Evolutionary conservation across 129 eudicot species (phyloP).

Genomic region (Artemisia tridentata): DNA sequence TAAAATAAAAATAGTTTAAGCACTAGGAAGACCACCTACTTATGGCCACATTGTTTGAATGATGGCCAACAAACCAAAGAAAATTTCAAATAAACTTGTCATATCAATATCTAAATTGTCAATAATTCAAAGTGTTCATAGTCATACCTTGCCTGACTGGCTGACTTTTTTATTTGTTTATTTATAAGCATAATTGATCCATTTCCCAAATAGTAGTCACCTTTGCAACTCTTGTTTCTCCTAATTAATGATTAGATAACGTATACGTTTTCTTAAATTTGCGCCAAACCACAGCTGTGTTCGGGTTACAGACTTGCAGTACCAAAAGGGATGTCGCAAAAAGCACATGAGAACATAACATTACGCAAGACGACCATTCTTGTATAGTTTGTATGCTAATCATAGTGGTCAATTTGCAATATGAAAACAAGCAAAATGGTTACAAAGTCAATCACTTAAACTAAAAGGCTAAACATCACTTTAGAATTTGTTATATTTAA

Average conservation of each 20-base stretch:
- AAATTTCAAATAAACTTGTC: conserved; percentile 27
- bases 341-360: no score
- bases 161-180: conserved; percentile 1
- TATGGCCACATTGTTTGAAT: conserved; percentile 22
- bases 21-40: conserved; percentile 22
- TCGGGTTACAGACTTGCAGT: no score
- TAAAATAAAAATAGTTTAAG: background rate
- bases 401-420: conserved; percentile 15
- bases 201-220: conserved; percentile 17
- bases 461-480: background rate
- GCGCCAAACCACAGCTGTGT: no score
- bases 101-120: conserved; percentile 25
- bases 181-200: background rate
- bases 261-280: no score
- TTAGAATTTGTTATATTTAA: background rate
- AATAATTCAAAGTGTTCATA: conserved; percentile 40
- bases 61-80: conserved; percentile 19
- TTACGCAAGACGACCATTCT: no score
- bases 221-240: conserved; percentile 20
- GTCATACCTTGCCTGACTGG: conserved; percentile 33
- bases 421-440: background rate
- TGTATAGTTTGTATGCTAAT: background rate
- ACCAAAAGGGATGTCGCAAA: no score
- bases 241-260: background rate
- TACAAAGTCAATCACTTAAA: conserved; percentile 13